Base-by-base conservation (phyloP, 1,139 yeast genomes). In the Oligophagozyma castellii region DNA sequence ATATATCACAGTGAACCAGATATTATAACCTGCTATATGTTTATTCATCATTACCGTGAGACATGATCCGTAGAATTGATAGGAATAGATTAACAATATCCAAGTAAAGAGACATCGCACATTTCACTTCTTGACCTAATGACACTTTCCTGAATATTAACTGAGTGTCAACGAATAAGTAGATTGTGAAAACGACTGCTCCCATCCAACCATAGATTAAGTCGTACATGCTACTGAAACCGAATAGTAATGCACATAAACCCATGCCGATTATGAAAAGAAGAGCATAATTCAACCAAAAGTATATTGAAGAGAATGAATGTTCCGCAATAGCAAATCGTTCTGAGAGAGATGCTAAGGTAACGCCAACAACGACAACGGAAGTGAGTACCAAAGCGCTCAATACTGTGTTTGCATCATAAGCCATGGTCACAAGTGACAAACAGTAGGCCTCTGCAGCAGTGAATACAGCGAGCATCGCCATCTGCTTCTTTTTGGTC, bases 81-180 rank as follows among this genome's bases (percentile, higher is more conserved):
- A 83, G 55, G 59, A 83, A 83, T 56, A 83, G 64, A 56, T 83
- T 83, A 54, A 83, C 61, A 28, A 83, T 66, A 50, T 83, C 95
- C 61, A 83, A 65, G 53, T 83, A 83, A 35, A 83, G 65, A 38
- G 70, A 60, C 48, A 83, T 72, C 12, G 92, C 71, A 29, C 93
- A 83, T 16, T 78, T 71, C 12, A 86, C 67, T 43, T 81, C 93
- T 44, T 84, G 95, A 40, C 80, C 95, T 36, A 92, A 76, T 47
- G 78, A 79, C 43, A 69, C 77, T 34, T 74, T 76, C 46, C 80
- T 77, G 70, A 83, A 67, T 30, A 89, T 69, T 39, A 71, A 56
- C 55, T 83, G 94, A 16, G 94, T 83, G 52, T 83, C 95, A 30
- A 81, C 70, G 33, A 83, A 56, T 32, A 83, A 68, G 51, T 78